A percentile compares a stretch with the other conserved stretches of the same genome.
Evolutionary conservation across 139 green algal species (phyloP).

Genomic region (Pseudopediastrum boryanum): DNA sequence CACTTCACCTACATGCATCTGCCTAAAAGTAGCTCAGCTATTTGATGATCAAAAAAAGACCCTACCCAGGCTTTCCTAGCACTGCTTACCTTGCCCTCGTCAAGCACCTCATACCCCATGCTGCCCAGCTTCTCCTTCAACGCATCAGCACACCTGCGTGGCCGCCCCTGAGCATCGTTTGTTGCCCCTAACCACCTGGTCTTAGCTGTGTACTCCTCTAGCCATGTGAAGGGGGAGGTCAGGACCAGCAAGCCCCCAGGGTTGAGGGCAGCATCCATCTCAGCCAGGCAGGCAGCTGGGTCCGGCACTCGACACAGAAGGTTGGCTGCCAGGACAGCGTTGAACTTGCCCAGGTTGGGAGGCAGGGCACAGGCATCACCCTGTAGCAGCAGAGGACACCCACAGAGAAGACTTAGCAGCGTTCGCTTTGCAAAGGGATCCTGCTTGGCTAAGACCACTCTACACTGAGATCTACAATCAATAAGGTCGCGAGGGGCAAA

Average conservation of each 20-base stretch:
- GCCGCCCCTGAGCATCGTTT: constrained; percentile 17
- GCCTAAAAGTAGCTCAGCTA: too few relatives aligned
- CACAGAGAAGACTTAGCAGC: neutral
- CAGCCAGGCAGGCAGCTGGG: constrained; percentile 56
- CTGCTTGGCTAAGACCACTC: too few relatives aligned
- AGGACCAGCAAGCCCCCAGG: constrained; percentile 71
- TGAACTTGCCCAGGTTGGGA: constrained; percentile 52
- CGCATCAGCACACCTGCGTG: constrained; percentile 45
- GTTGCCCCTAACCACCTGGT: constrained; percentile 33
- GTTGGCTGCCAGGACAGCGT: constrained; percentile 77
- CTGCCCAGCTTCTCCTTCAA: constrained; percentile 38
- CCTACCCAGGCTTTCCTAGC: too few relatives aligned
- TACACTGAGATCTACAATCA: too few relatives aligned
- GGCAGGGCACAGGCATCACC: constrained; percentile 67
- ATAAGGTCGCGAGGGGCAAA: too few relatives aligned
- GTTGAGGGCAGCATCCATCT: constrained; percentile 53
- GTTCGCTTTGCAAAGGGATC: too few relatives aligned
- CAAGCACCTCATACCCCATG: constrained; percentile 23
- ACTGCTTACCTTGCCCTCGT: constrained; percentile 41
- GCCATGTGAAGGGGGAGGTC: constrained; percentile 74
- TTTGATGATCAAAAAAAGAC: too few relatives aligned
- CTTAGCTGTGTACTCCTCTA: constrained; percentile 65
- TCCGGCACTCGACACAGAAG: constrained; percentile 77
- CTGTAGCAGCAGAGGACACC: constrained; percentile 37
- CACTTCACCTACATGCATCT: too few relatives aligned